A percentile compares a stretch with the other conserved stretches of the same genome.
These are phyloP conservation scores for Penicillium sp. DNA, from an alignment of 2,329 filamentous ascomycete species.

Conservation along the genomic window DNA sequence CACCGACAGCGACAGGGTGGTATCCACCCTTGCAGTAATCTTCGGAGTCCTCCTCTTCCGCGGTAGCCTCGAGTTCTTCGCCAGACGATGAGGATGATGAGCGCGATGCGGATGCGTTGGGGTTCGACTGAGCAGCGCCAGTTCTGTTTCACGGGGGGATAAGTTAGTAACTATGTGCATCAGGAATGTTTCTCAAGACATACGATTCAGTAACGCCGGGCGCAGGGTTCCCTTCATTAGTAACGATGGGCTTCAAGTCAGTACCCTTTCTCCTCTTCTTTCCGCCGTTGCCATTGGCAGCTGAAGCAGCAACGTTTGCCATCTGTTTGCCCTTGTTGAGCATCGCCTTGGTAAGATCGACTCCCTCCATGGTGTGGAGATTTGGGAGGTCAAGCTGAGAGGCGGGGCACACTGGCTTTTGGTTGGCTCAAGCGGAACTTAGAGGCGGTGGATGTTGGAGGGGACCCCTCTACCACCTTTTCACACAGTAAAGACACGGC, in stretches of 20 bases:
- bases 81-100: conserved; percentile 75
- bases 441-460: conserved; percentile 17
- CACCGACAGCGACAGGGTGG: conserved; percentile 89
- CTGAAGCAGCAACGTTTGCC: conserved; percentile 46
- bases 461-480: neutral
- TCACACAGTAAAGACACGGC: neutral
- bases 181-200: conserved; percentile 15
- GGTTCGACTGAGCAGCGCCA: conserved; percentile 12
- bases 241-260: conserved; percentile 64
- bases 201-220: conserved; percentile 35
- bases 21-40: conserved; percentile 99
- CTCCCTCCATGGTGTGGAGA: conserved; percentile 57
- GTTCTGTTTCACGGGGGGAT: conserved; percentile 26
- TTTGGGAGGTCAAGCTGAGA: conserved; percentile 17
- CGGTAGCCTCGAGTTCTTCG: conserved; percentile 87
- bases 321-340: conserved; percentile 66
- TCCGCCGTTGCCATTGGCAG: conserved; percentile 54
- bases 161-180: conserved; percentile 4
- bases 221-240: conserved; percentile 53
- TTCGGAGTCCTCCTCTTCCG: conserved; percentile 97
- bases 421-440: conserved; percentile 9
- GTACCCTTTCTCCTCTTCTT: conserved; percentile 66
- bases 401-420: conserved; percentile 22
- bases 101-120: conserved; percentile 56
- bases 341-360: conserved; percentile 62